phyloP scores from a whole-genome alignment of 2,329 filamentous ascomycete genomes.

The Colletotrichum viniferum region DNA sequence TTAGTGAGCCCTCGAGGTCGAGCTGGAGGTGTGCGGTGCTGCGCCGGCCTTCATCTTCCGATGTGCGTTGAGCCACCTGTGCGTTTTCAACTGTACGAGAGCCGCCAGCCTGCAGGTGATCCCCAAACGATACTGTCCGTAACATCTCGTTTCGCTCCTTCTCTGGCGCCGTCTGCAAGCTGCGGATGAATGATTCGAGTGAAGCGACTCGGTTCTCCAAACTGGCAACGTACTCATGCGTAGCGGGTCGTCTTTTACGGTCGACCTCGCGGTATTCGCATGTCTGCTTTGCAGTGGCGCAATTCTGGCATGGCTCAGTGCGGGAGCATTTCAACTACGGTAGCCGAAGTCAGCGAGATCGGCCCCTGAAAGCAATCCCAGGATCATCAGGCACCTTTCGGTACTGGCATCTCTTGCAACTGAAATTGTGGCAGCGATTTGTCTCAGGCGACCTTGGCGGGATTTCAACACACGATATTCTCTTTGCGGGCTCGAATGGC shows the following conservation, averaged over 20 bases:
- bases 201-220: constrained; percentile 20
- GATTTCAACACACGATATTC: background rate
- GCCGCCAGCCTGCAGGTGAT: background rate
- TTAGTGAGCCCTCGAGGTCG: constrained; percentile 19
- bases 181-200: constrained; percentile 18
- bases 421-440: background rate
- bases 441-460: background rate
- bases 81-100: accelerated
- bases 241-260: constrained; percentile 16
- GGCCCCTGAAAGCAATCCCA: background rate
- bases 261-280: constrained; percentile 23
- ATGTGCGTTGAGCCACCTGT: background rate
- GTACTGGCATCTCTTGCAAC: background rate
- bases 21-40: background rate
- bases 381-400: background rate
- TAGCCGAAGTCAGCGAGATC: background rate
- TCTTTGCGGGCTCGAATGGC: background rate
- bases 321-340: constrained; percentile 23
- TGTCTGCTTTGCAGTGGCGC: background rate
- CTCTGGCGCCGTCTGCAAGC: background rate
- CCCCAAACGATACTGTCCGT: background rate
- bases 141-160: constrained; percentile 21
- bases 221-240: constrained; percentile 16
- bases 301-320: constrained; percentile 20
- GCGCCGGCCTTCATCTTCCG: background rate